These are phyloP conservation scores for Lichtheimia corymbifera DNA, from an alignment of 371 early-diverging fungal genomes.

Conservation along the genomic window DNA sequence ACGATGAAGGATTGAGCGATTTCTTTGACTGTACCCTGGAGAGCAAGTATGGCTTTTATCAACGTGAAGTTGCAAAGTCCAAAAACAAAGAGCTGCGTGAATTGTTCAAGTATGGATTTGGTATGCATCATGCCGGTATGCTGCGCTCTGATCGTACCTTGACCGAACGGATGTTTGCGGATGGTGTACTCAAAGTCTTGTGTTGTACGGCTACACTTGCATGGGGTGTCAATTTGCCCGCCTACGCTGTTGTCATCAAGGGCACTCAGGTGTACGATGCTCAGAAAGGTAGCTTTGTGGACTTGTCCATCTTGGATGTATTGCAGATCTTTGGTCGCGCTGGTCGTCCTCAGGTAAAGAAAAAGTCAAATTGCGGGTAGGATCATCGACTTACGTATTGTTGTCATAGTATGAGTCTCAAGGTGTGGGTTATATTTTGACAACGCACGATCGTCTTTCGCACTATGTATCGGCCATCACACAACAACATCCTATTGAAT, in stretches of 20 bases:
- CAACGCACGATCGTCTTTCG: slow-evolving; percentile 86
- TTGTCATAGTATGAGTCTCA: slow-evolving; percentile 74
- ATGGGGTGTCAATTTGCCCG: slow-evolving; percentile 99
- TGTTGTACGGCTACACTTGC: slow-evolving; percentile 99
- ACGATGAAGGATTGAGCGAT: slow-evolving; percentile 52
- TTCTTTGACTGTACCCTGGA: slow-evolving; percentile 46
- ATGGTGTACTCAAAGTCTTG: slow-evolving; percentile 88
- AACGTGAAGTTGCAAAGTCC: slow-evolving; percentile 57
- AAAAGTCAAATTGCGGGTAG: neutral
- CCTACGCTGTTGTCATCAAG: slow-evolving; percentile 98
- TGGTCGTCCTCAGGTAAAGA: slow-evolving; percentile 86
- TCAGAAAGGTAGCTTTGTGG: slow-evolving; percentile 89
- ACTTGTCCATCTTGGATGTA: slow-evolving; percentile 94
- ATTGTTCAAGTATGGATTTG: slow-evolving; percentile 83
- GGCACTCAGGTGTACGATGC: slow-evolving; percentile 97
- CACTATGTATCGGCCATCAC: slow-evolving; percentile 97
- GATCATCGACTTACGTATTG: neutral
- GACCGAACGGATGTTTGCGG: slow-evolving; percentile 91
- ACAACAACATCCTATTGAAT: slow-evolving; percentile 97
- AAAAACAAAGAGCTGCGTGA: slow-evolving; percentile 87
- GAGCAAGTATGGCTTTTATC: slow-evolving; percentile 25
- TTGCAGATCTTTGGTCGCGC: slow-evolving; percentile 99
- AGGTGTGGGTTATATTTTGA: slow-evolving; percentile 92
- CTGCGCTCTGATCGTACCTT: slow-evolving; percentile 86
- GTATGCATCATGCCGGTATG: slow-evolving; percentile 99